These are phyloP conservation scores for Neurospora hispaniola DNA, from an alignment of 495 filamentous ascomycete species.

Conservation along the genomic window DNA sequence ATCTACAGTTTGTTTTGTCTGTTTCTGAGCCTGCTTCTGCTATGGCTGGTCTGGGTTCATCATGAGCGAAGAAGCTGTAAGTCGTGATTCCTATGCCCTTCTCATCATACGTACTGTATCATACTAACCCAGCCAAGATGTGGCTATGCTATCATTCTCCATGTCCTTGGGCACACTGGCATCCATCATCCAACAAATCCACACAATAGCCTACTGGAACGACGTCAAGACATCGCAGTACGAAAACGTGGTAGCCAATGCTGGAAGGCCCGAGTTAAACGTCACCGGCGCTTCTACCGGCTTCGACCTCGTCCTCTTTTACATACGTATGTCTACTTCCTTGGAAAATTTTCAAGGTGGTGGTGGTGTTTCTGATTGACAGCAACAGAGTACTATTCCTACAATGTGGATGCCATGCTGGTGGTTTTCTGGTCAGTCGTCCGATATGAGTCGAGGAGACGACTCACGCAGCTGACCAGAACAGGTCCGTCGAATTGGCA, in stretches of 20 bases:
- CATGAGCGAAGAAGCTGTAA: constrained; percentile 38
- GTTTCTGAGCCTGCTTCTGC: constrained; percentile 21
- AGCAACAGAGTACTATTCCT: constrained; percentile 35
- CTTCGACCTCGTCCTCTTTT: constrained; percentile 34
- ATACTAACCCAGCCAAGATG: constrained; percentile 21
- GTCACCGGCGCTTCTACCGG: constrained; percentile 35
- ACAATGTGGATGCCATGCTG: constrained; percentile 38
- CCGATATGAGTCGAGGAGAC: neutral
- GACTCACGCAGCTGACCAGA: neutral
- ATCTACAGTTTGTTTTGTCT: constrained; percentile 33
- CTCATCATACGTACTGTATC: neutral
- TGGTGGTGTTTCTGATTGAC: neutral
- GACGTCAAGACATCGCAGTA: constrained; percentile 33
- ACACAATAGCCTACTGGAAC: constrained; percentile 32
- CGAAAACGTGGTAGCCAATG: constrained; percentile 22
- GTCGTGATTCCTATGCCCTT: constrained; percentile 5
- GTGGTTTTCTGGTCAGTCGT: constrained; percentile 32
- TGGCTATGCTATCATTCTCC: constrained; percentile 31
- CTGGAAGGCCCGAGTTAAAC: constrained; percentile 32
- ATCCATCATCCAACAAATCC: constrained; percentile 36
- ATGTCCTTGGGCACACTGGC: constrained; percentile 28
- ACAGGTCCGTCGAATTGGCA: constrained; percentile 31
- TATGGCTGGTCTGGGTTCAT: constrained; percentile 33
- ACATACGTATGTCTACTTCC: constrained; percentile 27
- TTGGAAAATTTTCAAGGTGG: too few relatives aligned